Evolutionary conservation across 805 yeast genomes (phyloP).

Genomic region (Lachancea dasiensis): DNA sequence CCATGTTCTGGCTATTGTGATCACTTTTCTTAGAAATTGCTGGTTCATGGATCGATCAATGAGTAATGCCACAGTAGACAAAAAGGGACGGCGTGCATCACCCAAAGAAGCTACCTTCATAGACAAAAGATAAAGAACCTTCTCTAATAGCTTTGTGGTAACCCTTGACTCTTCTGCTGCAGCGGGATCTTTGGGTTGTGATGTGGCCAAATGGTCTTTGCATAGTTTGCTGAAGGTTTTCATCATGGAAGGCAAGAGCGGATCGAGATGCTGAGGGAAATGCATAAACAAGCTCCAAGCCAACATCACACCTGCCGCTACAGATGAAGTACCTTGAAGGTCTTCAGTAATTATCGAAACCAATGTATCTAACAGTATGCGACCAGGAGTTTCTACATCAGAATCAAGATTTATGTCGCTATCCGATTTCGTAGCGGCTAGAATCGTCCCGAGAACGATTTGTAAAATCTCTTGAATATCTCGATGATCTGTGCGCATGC

Average conservation of each 20-base stretch:
- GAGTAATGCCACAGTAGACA: constrained; percentile 79
- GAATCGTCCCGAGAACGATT: constrained; percentile 61
- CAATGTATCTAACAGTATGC: constrained; percentile 54
- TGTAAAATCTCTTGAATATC: constrained; percentile 83
- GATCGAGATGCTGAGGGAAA: constrained; percentile 68
- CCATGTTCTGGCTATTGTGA: constrained; percentile 80
- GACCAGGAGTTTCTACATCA: constrained; percentile 56
- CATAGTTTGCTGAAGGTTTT: constrained; percentile 84
- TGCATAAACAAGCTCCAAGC: constrained; percentile 76
- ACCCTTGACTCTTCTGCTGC: constrained; percentile 67
- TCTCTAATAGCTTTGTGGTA: constrained; percentile 70
- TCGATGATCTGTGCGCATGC: constrained; percentile 74
- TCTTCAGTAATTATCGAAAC: constrained; percentile 74
- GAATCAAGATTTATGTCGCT: constrained; percentile 40
- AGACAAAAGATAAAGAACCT: constrained; percentile 69
- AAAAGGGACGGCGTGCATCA: constrained; percentile 85
- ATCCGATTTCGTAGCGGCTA: constrained; percentile 56
- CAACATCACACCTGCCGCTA: constrained; percentile 80
- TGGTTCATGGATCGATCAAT: constrained; percentile 84
- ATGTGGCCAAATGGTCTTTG: constrained; percentile 71
- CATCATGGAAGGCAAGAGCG: constrained; percentile 70
- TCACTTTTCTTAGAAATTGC: constrained; percentile 64
- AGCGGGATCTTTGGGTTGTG: constrained; percentile 37
- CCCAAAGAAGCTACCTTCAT: constrained; percentile 81
- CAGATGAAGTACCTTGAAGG: constrained; percentile 61